Base-by-base conservation (phyloP, 371 early-diverging fungal genomes). In the Chytridiales sp. region DNA sequence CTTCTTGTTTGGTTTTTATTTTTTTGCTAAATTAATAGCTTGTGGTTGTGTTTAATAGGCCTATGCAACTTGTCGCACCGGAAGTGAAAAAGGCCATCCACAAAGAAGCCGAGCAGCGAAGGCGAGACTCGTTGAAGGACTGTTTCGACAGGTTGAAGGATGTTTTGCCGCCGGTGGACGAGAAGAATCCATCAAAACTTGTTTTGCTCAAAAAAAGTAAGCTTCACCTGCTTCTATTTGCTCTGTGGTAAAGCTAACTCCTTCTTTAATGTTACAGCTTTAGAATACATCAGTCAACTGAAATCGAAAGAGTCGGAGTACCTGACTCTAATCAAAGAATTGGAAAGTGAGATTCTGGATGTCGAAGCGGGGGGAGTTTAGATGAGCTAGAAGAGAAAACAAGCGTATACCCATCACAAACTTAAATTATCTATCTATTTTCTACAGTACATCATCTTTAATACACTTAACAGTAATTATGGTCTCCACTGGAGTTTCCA, bases 41-140 rank as follows among this genome's bases (percentile, higher is more conserved):
- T 17, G 19, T 40, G 15, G 19, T 40, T 19, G 39, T 11, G n/a
- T 9, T n/a, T n/a, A 9, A 9, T 11, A 9, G 9, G 11, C 39
- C n/a, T n/a, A 9, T 38, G 11, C 9, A 9, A 11, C n/a, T 38
- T 22, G 22, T 26, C 46, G 26, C n/a, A 46, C 13, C 22, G n/a
- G 39, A 52, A 44, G 5, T 49, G 36, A 48, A 47, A 36, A 17
- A 86, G 13, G 86, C 87, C 8, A 85, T 84, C 4, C 95, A 95
- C 73, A 92, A 94, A 66, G 88, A 88, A 17, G 95, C 96, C 2
- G 96, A 96, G 65, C 95, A 96, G 69, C 87, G 87, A 62, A 85
- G 96, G n/a, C 77, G 96, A n/a, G 92, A 93, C 62, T 85, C 87
- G 27, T 73, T 94, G 21, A 93, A 92, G 56, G 76, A 86, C 39